Evolutionary conservation across 2,329 filamentous ascomycete species (phyloP).

Genomic region (Cryoendolithus antarcticus): DNA sequence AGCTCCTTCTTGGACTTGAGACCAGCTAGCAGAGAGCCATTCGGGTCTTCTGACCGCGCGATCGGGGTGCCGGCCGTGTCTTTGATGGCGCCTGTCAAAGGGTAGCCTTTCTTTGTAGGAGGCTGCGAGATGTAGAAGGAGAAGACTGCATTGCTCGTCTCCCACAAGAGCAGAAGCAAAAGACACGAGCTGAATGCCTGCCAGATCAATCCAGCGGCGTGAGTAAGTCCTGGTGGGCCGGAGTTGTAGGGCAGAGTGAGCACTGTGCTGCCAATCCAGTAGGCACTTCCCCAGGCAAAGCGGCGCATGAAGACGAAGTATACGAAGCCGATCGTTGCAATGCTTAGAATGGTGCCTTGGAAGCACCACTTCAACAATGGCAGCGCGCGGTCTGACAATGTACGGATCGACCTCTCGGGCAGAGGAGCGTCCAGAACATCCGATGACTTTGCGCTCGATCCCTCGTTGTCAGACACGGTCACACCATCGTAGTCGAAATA

Average conservation of each 20-base stretch:
- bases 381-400: neutral
- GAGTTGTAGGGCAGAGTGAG: conserved; percentile 64
- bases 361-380: conserved; percentile 9
- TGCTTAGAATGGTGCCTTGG: conserved; percentile 9
- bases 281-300: conserved; percentile 55
- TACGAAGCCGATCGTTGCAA: conserved; percentile 27
- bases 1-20: conserved; percentile 71
- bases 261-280: conserved; percentile 62
- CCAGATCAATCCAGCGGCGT: conserved; percentile 10
- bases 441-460: neutral
- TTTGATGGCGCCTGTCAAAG: conserved; percentile 72
- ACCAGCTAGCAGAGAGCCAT: conserved; percentile 75
- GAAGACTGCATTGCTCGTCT: conserved; percentile 64
- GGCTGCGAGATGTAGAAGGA: conserved; percentile 67
- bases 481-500: conserved; percentile 62
- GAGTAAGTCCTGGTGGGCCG: conserved; percentile 41
- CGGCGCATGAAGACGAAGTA: conserved; percentile 49
- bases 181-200: conserved; percentile 44
- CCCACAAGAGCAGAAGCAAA: conserved; percentile 62
- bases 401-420: neutral
- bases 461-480: conserved; percentile 30
- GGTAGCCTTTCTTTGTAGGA: conserved; percentile 72
- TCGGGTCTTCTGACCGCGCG: conserved; percentile 50
- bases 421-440: neutral
- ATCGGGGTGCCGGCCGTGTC: conserved; percentile 16